Percentiles rank a stretch among this genome's conserved stretches.
phyloP scores from a whole-genome alignment of 139 green algal species.

The Diplosphaera chodatii region DNA sequence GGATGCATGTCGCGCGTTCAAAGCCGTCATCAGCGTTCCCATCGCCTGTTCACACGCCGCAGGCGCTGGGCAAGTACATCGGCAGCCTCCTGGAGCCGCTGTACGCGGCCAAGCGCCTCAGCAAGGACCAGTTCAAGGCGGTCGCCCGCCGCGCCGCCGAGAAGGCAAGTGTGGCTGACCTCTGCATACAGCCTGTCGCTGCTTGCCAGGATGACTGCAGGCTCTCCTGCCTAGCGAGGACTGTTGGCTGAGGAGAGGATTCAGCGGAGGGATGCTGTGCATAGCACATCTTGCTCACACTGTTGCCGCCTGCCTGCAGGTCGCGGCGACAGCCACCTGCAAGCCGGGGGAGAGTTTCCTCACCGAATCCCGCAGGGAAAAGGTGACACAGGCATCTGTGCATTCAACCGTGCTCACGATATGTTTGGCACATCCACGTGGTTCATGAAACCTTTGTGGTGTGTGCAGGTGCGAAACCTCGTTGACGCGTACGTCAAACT shows the following conservation, averaged over 20 bases:
- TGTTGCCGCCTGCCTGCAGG: too few relatives aligned
- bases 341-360: not conserved
- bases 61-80: constrained; percentile 6
- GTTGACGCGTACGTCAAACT: constrained; percentile 29
- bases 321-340: not conserved
- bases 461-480: constrained; percentile 3
- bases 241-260: not conserved
- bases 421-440: too few relatives aligned
- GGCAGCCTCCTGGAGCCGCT: constrained; percentile 19
- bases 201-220: too few relatives aligned
- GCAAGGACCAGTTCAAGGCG: constrained; percentile 48
- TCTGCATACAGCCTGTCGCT: too few relatives aligned
- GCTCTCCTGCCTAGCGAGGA: too few relatives aligned
- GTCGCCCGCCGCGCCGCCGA: constrained; percentile 14
- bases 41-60: not conserved
- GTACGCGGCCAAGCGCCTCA: constrained; percentile 27
- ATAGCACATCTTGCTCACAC: constrained; percentile 1
- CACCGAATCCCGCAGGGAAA: constrained; percentile 9
- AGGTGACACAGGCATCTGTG: constrained; percentile 8
- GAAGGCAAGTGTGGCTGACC: too few relatives aligned
- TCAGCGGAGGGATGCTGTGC: not conserved
- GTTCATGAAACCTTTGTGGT: too few relatives aligned
- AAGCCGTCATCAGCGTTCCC: too few relatives aligned
- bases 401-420: too few relatives aligned
- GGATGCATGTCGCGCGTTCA: too few relatives aligned